A percentile compares a stretch with the other conserved stretches of the same genome.
These are phyloP conservation scores for Penicillium thymicola DNA, from an alignment of 2,329 filamentous ascomycete genomes.

Conservation along the genomic window DNA sequence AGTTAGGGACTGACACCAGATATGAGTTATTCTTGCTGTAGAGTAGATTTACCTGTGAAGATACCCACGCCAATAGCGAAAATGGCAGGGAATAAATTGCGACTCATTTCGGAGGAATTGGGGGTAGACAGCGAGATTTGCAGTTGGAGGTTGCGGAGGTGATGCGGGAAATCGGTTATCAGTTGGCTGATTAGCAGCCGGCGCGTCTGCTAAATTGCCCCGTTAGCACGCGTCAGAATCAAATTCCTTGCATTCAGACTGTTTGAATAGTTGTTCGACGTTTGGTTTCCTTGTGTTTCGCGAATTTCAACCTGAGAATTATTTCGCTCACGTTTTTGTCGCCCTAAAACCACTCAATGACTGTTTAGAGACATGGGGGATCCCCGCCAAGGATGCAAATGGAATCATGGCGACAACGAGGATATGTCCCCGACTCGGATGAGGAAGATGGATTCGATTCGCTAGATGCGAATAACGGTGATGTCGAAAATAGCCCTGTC, in stretches of 20 bases:
- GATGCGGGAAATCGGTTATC: constrained; percentile 21
- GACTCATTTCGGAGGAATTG: constrained; percentile 31
- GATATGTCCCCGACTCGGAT: constrained; percentile 53
- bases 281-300: background rate
- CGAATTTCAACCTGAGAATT: background rate
- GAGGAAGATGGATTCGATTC: constrained; percentile 44
- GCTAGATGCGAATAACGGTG: constrained; percentile 23
- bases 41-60: constrained; percentile 33
- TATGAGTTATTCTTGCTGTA: background rate
- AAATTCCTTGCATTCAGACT: background rate
- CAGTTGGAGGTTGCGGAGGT: constrained; percentile 15
- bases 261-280: background rate
- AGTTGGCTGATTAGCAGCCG: constrained; percentile 20
- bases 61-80: constrained; percentile 42
- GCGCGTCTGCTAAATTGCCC: constrained; percentile 25
- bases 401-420: constrained; percentile 50
- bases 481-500: constrained; percentile 3
- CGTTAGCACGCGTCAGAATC: constrained; percentile 4
- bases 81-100: constrained; percentile 36
- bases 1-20: constrained; percentile 9
- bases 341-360: constrained; percentile 22
- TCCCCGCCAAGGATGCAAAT: constrained; percentile 36
- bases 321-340: background rate
- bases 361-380: constrained; percentile 36
- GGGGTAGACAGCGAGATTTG: background rate